These are phyloP conservation scores for Exophiala viscosa DNA, from an alignment of 2,329 filamentous ascomycete species.

Conservation along the genomic window DNA sequence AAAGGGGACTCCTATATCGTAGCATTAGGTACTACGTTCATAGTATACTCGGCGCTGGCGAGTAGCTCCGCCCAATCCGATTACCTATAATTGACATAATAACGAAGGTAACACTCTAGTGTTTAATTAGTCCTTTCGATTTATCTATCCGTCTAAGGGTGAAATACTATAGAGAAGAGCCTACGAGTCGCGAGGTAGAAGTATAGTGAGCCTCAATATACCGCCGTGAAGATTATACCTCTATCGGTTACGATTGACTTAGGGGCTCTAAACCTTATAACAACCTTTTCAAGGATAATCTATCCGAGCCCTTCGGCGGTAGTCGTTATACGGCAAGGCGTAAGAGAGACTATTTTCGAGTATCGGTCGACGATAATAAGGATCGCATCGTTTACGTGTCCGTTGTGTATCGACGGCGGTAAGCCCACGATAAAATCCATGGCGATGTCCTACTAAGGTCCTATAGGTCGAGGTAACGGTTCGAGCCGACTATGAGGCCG, in stretches of 20 bases:
- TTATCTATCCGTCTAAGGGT: constrained; percentile 10
- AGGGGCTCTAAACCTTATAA: constrained; percentile 7
- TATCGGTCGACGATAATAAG: constrained; percentile 1
- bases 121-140: constrained; percentile 11
- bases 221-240: constrained; percentile 6
- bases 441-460: background rate
- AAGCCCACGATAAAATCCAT: constrained; percentile 11
- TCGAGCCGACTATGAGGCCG: background rate
- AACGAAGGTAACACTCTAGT: constrained; percentile 9
- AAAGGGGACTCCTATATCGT: constrained; percentile 16
- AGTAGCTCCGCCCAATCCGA: background rate
- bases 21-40: constrained; percentile 23
- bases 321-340: constrained; percentile 1
- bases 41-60: background rate
- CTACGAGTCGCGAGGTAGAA: constrained; percentile 1
- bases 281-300: constrained; percentile 6
- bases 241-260: constrained; percentile 6
- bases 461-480: background rate
- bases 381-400: constrained; percentile 11
- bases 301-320: constrained; percentile 7
- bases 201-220: constrained; percentile 7
- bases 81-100: constrained; percentile 10
- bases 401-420: background rate
- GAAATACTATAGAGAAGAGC: constrained; percentile 12
- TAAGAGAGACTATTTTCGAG: constrained; percentile 6